Evolutionary conservation across 75 land plant genomes (phyloP), one percentile per base, ranked within the genome.

Genomic region (Pinus albicaulis): DNA sequence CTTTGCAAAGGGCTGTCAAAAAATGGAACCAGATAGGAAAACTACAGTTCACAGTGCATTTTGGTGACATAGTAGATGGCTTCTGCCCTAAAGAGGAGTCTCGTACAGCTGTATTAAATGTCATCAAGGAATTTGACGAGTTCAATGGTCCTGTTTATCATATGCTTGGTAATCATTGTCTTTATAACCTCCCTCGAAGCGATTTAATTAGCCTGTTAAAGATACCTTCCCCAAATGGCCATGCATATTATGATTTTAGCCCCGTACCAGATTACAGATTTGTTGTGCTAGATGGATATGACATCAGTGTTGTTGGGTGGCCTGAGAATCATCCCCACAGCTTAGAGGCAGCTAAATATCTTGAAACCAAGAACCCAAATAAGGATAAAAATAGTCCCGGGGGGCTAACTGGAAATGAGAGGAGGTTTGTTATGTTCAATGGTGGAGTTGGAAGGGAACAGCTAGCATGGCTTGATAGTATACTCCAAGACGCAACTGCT

Each of bases 31-130:
- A 82, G 15, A 74, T 80, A 15, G 78, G 86, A 36, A 86, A 77
- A 17, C 89, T 85, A 52, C 73, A 85, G 17, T 98, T 98, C 74
- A 86, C 77, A 0, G 77, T 95, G 11, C 94, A 98, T 73, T 89
- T 92, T 80, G 99, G 99, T 11, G 99, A 97, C 76, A 92, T 94
- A 70, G 89, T 98, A n/a, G 99, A 98, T 83, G 98, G 98, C 5
- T 85, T 79, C 58, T 98, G 99, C 69, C 99, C 99, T 41, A 95
- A 83, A 74, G 86, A 86, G 15, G 76, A 95, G 63, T 91, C 98
- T 10, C 59, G 70, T 26, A 68, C 48, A 26, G 80, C 92, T 12
- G 87, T 92, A 6, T 31, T 74, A 56, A 88, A 84, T 57, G 80
- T 95, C n/a, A 61, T 88, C 14, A 38, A 62, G 19, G 92, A 86